phyloP scores from a whole-genome alignment of 345 rosid species.

The Syzygium jambos region DNA sequence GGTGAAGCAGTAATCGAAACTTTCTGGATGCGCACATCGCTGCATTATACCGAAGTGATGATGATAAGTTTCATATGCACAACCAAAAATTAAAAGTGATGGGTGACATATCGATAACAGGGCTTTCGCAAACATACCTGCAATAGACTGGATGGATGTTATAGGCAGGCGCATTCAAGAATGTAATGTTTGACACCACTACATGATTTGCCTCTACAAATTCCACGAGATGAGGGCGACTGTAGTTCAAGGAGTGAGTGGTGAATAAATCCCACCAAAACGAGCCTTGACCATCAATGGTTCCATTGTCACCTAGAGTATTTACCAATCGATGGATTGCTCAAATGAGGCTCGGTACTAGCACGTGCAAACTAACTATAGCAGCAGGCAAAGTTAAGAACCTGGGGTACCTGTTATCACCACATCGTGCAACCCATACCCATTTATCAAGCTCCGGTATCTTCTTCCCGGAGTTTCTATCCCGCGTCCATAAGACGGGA shows the following conservation, averaged over 20 bases:
- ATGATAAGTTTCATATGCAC: not conserved
- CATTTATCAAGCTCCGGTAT: constrained; percentile 78
- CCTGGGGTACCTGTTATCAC: constrained; percentile 60
- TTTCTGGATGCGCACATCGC: constrained; percentile 51
- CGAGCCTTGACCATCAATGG: constrained; percentile 85
- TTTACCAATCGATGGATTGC: not conserved
- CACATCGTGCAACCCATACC: constrained; percentile 62
- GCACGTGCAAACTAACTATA: not conserved
- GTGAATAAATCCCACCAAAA: constrained; percentile 83
- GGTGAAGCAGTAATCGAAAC: constrained; percentile 45
- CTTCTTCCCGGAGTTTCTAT: constrained; percentile 68
- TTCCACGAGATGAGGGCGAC: constrained; percentile 88
- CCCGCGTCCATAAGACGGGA: constrained; percentile 91
- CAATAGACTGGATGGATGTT: constrained; percentile 88
- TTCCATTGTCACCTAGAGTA: constrained; percentile 72
- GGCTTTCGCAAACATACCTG: constrained; percentile 29
- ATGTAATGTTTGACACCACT: constrained; percentile 76
- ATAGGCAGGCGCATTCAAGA: constrained; percentile 71
- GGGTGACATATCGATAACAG: not conserved
- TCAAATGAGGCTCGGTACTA: not conserved
- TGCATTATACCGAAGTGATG: constrained; percentile 17
- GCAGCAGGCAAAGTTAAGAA: not conserved
- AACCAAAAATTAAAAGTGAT: not conserved
- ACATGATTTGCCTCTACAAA: constrained; percentile 46
- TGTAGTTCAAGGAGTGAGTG: constrained; percentile 59